Evolutionary conservation across 768 basidiomycete species (phyloP).

Genomic region (Rubroboletus pulcherrimus): DNA sequence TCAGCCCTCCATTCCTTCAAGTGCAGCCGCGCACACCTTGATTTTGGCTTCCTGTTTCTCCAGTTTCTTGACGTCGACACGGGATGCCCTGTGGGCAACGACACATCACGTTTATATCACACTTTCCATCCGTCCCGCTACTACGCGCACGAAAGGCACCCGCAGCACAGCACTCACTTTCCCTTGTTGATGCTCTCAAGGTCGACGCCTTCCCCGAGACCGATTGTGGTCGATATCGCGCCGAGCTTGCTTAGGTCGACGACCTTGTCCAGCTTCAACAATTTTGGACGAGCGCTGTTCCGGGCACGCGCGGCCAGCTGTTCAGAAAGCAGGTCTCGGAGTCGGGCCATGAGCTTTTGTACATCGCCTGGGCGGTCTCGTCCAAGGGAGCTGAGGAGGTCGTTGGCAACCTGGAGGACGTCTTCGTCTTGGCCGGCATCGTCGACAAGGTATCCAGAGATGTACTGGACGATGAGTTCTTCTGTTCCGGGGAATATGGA

Average conservation of each 20-base stretch:
- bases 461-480: constrained; percentile 81
- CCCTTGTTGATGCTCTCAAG: constrained; percentile 92
- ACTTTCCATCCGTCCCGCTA: not conserved
- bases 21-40: constrained; percentile 43
- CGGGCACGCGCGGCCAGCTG: constrained; percentile 56
- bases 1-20: not conserved
- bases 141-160: constrained; percentile 1
- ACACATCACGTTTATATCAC: constrained; percentile 3
- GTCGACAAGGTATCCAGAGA: constrained; percentile 84
- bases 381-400: constrained; percentile 74
- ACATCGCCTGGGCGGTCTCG: constrained; percentile 56
- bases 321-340: constrained; percentile 62
- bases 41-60: constrained; percentile 98
- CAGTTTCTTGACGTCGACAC: constrained; percentile 91
- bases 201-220: constrained; percentile 78
- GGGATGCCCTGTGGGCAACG: constrained; percentile 60
- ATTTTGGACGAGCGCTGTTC: constrained; percentile 57
- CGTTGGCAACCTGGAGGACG: constrained; percentile 69
- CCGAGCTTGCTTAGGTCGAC: constrained; percentile 83
- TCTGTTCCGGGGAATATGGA: constrained; percentile 69
- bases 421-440: constrained; percentile 89
- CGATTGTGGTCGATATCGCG: constrained; percentile 76
- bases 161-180: constrained; percentile 53
- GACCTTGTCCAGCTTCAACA: constrained; percentile 78
- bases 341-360: constrained; percentile 61